Percentiles rank a stretch among this genome's conserved stretches.
These are phyloP conservation scores for Lipomyces starkeyi DNA, from an alignment of 805 yeast species.

Conservation along the genomic window DNA sequence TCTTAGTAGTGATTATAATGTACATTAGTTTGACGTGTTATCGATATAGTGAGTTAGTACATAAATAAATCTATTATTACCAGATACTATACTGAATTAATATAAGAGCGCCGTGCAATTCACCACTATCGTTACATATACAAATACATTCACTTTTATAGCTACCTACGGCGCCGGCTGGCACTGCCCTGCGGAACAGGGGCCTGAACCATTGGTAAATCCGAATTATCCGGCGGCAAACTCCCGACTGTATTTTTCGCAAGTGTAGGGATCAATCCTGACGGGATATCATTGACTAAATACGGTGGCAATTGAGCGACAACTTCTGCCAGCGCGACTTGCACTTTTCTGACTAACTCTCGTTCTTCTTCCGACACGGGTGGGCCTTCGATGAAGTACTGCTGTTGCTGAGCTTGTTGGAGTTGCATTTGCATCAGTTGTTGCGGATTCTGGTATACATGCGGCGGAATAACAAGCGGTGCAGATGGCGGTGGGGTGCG, in stretches of 20 bases:
- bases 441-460: constrained; percentile 32
- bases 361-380: constrained; percentile 44
- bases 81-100: not conserved
- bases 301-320: constrained; percentile 33
- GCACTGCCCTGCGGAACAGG: not conserved
- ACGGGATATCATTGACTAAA: constrained; percentile 25
- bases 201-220: constrained; percentile 14
- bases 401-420: constrained; percentile 29
- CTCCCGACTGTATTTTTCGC: constrained; percentile 27
- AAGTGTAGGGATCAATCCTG: constrained; percentile 33
- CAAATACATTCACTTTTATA: not conserved
- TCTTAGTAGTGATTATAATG: constrained; percentile 1
- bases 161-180: constrained; percentile 5
- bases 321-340: constrained; percentile 21
- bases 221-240: constrained; percentile 32
- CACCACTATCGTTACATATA: not conserved
- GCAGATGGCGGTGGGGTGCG: constrained; percentile 36
- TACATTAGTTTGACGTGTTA: not conserved
- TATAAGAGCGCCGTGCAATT: not conserved
- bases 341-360: constrained; percentile 41
- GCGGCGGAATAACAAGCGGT: constrained; percentile 38
- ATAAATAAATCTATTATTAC: not conserved
- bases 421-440: constrained; percentile 39
- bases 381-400: constrained; percentile 18
- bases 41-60: not conserved